phyloP scores from a whole-genome alignment of 306 rosid species.

The Lupinus albus region DNA sequence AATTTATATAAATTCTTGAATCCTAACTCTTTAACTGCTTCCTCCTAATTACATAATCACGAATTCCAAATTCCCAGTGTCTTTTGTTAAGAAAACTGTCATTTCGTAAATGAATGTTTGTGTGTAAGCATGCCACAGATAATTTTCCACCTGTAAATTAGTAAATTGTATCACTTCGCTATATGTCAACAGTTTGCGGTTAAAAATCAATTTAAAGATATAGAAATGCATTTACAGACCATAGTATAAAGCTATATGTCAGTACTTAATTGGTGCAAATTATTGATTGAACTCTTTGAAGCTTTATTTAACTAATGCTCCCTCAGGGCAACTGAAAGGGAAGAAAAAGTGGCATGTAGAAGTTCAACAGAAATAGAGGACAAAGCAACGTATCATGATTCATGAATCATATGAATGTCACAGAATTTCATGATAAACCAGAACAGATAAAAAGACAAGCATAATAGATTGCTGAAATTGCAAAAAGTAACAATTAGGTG shows the following conservation, averaged over 20 bases:
- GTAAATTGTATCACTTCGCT: conserved; percentile 2
- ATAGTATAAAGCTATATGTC: neutral
- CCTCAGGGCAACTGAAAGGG: neutral
- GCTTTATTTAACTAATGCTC: conserved; percentile 10
- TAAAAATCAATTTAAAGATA: conserved; percentile 21
- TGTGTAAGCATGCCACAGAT: neutral
- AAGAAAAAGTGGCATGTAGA: neutral
- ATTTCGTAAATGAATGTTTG: conserved; percentile 1
- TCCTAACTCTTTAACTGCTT: neutral
- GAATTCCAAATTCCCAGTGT: neutral
- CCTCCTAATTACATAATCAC: neutral
- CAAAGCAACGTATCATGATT: conserved; percentile 14
- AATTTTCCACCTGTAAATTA: conserved; percentile 24
- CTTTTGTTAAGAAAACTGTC: neutral
- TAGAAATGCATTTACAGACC: neutral
- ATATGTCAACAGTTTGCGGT: conserved; percentile 5
- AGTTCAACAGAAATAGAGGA: conserved; percentile 14
- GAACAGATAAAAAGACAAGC: conserved; percentile 9
- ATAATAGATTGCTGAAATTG: conserved; percentile 27
- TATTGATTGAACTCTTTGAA: conserved; percentile 11
- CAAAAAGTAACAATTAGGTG: conserved; percentile 28
- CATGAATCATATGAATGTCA: conserved; percentile 9
- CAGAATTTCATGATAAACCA: conserved; percentile 12
- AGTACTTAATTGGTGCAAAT: neutral
- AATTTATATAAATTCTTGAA: conserved; percentile 5